These are phyloP conservation scores for Parascedosporium putredinis DNA, from an alignment of 2,329 filamentous ascomycete species.

Conservation along the genomic window DNA sequence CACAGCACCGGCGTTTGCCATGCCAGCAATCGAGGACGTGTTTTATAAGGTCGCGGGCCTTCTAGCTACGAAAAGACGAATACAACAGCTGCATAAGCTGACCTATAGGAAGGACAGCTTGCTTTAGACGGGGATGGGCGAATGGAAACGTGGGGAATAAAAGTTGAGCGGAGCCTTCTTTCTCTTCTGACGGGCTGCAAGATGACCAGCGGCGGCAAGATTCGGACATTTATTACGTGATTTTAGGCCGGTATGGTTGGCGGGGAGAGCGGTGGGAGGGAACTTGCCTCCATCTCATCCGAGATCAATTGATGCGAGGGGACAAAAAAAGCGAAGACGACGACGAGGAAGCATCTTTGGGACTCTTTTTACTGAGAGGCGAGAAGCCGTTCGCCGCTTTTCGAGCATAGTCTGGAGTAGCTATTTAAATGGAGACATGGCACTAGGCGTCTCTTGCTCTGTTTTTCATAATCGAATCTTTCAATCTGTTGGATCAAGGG, in stretches of 20 bases:
- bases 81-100: neutral
- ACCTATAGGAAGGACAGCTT: neutral
- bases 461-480: no score
- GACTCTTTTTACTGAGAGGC: no score
- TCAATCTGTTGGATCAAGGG: neutral
- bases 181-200: no score
- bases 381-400: no score
- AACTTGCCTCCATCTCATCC: neutral
- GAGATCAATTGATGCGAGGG: neutral
- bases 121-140: neutral
- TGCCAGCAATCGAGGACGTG: slow-evolving; percentile 63
- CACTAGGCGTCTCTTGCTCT: neutral
- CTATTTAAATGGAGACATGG: neutral
- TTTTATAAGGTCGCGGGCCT: slow-evolving; percentile 62
- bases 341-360: no score
- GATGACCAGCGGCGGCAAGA: neutral
- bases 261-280: neutral
- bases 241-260: neutral
- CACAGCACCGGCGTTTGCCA: slow-evolving; percentile 54
- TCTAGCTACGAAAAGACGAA: slow-evolving; percentile 11
- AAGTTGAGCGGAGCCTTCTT: no score
- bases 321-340: no score
- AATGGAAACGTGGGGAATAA: neutral
- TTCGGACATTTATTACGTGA: slow-evolving; percentile 2
- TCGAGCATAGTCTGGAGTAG: neutral